A percentile compares a stretch with the other conserved stretches of the same genome.
These are phyloP conservation scores for Aspergillus versicolor DNA, from an alignment of 2,329 filamentous ascomycete genomes.

Conservation along the genomic window DNA sequence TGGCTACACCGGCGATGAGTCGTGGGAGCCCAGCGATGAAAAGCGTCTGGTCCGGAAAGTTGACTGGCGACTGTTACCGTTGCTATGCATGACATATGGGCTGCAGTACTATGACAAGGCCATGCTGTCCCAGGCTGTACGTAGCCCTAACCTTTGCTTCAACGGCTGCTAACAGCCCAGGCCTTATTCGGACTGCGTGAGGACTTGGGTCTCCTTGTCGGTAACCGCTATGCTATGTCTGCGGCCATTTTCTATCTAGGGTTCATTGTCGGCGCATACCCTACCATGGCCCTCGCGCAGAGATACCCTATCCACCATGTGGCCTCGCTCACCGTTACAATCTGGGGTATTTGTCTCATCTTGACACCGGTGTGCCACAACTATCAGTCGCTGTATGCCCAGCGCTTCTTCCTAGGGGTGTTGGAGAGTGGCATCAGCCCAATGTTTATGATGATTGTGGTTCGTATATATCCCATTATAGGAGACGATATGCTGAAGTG, in stretches of 20 bases:
- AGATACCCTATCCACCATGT: slow-evolving; percentile 49
- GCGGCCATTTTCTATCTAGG: slow-evolving; percentile 52
- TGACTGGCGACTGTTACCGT: slow-evolving; percentile 46
- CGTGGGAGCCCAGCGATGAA: slow-evolving; percentile 47
- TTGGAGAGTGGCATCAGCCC: slow-evolving; percentile 58
- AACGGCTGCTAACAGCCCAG: not conserved
- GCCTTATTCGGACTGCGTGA: slow-evolving; percentile 46
- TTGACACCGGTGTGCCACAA: slow-evolving; percentile 39
- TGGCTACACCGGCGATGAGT: slow-evolving; percentile 42
- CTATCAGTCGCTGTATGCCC: slow-evolving; percentile 41
- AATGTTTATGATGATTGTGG: slow-evolving; percentile 55
- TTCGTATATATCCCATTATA: no score
- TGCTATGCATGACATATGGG: slow-evolving; percentile 48
- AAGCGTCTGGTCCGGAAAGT: slow-evolving; percentile 44
- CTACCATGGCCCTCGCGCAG: slow-evolving; percentile 45
- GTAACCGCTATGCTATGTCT: slow-evolving; percentile 47
- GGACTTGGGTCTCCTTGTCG: slow-evolving; percentile 42
- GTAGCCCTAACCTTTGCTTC: not conserved
- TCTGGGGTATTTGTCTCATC: slow-evolving; percentile 22
- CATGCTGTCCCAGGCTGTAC: slow-evolving; percentile 52
- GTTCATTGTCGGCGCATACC: slow-evolving; percentile 50
- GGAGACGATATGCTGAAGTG: no score
- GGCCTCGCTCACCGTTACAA: slow-evolving; percentile 27
- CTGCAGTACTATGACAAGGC: slow-evolving; percentile 54
- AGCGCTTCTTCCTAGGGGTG: slow-evolving; percentile 58